Conservation (phyloP, 1,284 basidiomycete genomes). For the Athelia sp. region DNA sequence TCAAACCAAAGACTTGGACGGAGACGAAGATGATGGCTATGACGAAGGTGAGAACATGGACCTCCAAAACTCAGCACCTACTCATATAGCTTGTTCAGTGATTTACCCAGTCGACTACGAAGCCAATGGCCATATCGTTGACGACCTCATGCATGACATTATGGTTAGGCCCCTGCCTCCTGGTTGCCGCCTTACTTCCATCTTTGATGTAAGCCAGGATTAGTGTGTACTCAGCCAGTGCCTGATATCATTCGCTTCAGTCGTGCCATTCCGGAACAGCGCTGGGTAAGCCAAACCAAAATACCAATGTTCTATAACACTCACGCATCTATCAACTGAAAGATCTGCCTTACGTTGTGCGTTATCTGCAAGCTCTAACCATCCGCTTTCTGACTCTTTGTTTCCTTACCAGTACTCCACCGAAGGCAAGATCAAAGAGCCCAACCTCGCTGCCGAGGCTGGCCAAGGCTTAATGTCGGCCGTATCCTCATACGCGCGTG, state of each 20-base stretch:
- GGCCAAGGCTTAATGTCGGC: constrained; percentile 72
- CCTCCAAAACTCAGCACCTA: constrained; percentile 7
- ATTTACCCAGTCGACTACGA: constrained; percentile 85
- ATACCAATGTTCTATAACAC: too few species aligned
- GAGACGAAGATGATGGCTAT: constrained; percentile 62
- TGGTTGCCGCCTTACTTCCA: constrained; percentile 84
- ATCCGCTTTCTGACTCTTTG: constrained; percentile 17
- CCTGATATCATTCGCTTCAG: constrained; percentile 23
- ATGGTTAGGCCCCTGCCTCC: constrained; percentile 73
- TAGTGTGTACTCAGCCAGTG: neutral
- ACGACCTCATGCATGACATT: constrained; percentile 76
- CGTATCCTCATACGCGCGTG: constrained; percentile 65
- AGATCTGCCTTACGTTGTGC: constrained; percentile 60
- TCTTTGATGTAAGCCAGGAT: constrained; percentile 75
- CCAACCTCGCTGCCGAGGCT: constrained; percentile 76
- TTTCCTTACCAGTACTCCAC: constrained; percentile 69
- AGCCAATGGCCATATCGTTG: constrained; percentile 68
- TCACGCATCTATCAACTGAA: constrained; percentile 3
- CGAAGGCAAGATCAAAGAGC: constrained; percentile 91
- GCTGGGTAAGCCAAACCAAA: constrained; percentile 41
- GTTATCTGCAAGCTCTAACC: too few species aligned
- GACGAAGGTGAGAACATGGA: constrained; percentile 54
- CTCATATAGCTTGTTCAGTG: constrained; percentile 36
- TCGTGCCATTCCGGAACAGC: constrained; percentile 69
- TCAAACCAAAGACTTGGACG: constrained; percentile 70